Evolutionary conservation across 495 filamentous ascomycete genomes (phyloP).

Genomic region (Lophium mytilinum): DNA sequence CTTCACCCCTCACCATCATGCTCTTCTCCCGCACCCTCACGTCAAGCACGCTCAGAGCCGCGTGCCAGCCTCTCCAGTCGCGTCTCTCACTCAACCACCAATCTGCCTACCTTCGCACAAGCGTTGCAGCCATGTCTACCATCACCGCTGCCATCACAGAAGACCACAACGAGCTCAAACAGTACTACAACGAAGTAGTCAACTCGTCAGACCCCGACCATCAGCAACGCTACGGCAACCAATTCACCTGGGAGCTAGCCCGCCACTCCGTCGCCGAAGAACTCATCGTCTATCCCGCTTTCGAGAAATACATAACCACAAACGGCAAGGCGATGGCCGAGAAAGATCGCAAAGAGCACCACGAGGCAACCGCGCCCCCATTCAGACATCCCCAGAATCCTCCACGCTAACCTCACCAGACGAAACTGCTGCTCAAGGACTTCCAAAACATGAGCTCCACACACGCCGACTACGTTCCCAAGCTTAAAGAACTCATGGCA

Average conservation of each 20-base stretch:
- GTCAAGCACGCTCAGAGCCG: neutral
- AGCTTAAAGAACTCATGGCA: conserved; percentile 45
- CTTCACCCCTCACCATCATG: neutral
- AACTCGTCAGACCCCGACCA: conserved; percentile 41
- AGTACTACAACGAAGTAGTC: conserved; percentile 51
- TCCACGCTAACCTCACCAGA: conserved; percentile 32
- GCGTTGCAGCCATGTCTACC: conserved; percentile 17
- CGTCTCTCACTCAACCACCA: neutral
- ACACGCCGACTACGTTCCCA: conserved; percentile 43
- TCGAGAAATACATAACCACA: conserved; percentile 52
- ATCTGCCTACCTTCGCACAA: neutral
- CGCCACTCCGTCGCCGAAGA: conserved; percentile 60
- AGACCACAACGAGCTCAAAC: conserved; percentile 57
- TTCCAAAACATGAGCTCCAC: conserved; percentile 50
- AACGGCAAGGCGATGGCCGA: conserved; percentile 46
- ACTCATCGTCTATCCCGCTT: conserved; percentile 59
- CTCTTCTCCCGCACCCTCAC: neutral
- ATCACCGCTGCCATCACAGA: conserved; percentile 50
- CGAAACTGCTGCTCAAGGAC: conserved; percentile 53
- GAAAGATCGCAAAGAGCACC: conserved; percentile 53
- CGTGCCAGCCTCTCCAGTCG: neutral
- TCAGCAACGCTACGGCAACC: conserved; percentile 51
- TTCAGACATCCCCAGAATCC: neutral
- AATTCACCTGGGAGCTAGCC: conserved; percentile 64
- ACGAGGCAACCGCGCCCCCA: conserved; percentile 32